A percentile compares a stretch with the other conserved stretches of the same genome.
phyloP scores from a whole-genome alignment of 805 yeast species.

The Pichia ethanolica region DNA sequence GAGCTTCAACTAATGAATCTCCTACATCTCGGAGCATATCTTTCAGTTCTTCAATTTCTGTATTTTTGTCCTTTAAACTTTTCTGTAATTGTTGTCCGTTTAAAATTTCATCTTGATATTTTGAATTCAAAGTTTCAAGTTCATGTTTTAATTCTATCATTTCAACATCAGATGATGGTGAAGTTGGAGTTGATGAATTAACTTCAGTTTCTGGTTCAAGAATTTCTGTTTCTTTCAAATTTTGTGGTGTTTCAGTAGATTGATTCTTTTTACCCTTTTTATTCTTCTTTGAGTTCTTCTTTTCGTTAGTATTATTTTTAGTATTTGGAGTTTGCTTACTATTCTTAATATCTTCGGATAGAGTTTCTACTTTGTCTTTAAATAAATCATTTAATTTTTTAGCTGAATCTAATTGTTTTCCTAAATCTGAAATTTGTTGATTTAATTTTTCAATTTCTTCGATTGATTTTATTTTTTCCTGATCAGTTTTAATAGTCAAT shows the following conservation, averaged over 20 bases:
- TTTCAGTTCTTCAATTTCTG: constrained; percentile 61
- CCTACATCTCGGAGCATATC: constrained; percentile 78
- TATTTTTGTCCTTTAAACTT: constrained; percentile 36
- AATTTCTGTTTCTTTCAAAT: neutral
- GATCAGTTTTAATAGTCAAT: neutral
- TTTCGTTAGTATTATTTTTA: no score
- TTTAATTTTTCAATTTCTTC: constrained; percentile 3
- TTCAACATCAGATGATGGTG: constrained; percentile 11
- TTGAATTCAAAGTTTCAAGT: constrained; percentile 14
- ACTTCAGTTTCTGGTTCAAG: neutral
- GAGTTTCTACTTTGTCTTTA: constrained; percentile 20
- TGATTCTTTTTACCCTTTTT: constrained; percentile 14
- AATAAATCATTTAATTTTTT: constrained; percentile 18
- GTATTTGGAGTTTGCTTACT: neutral
- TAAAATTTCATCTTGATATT: constrained; percentile 6
- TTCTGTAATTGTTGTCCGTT: constrained; percentile 18
- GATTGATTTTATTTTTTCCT: neutral
- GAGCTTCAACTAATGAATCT: constrained; percentile 60
- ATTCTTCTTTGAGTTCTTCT: constrained; percentile 1
- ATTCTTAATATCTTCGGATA: constrained; percentile 16
- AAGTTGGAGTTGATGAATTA: neutral
- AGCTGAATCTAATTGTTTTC: constrained; percentile 19
- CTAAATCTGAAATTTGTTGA: constrained; percentile 11
- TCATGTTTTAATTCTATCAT: constrained; percentile 22
- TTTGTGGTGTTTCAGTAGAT: neutral